Evolutionary conservation across 2,329 filamentous ascomycete species (phyloP).

Genomic region (Macroventuria anomochaeta): DNA sequence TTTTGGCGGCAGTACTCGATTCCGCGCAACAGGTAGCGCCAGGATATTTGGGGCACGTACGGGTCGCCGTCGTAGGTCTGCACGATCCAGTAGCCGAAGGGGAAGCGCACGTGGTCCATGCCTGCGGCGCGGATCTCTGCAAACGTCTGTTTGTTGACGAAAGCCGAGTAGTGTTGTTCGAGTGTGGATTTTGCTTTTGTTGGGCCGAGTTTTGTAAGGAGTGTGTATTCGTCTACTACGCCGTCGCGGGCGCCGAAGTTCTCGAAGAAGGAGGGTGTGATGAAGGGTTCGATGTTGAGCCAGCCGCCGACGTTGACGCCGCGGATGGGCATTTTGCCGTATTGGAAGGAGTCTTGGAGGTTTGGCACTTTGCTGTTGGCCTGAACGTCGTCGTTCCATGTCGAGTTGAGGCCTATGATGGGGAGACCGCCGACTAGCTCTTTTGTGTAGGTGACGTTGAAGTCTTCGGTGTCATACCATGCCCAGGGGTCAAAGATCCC

Average conservation of each 20-base stretch:
- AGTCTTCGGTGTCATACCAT: conserved; percentile 88
- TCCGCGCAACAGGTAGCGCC: conserved; percentile 89
- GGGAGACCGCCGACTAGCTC: conserved; percentile 84
- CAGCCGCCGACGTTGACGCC: conserved; percentile 95
- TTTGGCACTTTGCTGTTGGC: conserved; percentile 83
- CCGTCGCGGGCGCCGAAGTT: conserved; percentile 65
- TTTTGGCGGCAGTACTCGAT: conserved; percentile 96
- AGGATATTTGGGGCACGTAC: conserved; percentile 84
- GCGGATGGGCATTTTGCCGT: conserved; percentile 78
- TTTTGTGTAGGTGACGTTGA: conserved; percentile 93
- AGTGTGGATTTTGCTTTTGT: conserved; percentile 68
- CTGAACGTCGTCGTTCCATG: conserved; percentile 82
- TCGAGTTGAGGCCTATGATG: conserved; percentile 83
- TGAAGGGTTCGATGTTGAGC: conserved; percentile 93
- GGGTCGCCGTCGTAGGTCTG: conserved; percentile 84
- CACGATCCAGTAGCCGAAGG: conserved; percentile 94
- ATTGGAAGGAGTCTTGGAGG: conserved; percentile 78
- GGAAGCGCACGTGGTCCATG: conserved; percentile 95
- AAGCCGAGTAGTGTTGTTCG: conserved; percentile 91
- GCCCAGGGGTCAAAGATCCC: conserved; percentile 86
- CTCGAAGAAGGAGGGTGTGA: conserved; percentile 88
- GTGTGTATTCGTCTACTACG: conserved; percentile 87
- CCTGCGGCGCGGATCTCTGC: conserved; percentile 83
- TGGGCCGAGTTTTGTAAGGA: conserved; percentile 72
- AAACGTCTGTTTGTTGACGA: conserved; percentile 85